Base-by-base conservation (phyloP, 495 filamentous ascomycete species). In the Achaetomiella virescens region DNA sequence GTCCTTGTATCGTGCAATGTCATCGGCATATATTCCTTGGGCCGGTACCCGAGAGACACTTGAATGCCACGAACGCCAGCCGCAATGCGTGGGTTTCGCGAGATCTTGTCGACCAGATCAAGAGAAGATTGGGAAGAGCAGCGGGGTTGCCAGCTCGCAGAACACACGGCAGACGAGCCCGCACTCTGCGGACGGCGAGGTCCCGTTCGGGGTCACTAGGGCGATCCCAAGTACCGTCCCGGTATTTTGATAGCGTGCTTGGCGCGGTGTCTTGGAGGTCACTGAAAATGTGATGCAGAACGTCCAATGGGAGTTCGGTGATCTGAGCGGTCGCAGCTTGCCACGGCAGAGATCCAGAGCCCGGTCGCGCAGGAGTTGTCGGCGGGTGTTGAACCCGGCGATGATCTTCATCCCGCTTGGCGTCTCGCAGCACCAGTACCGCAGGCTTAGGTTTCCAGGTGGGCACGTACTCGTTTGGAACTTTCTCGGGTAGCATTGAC, bases 121-220 rank as follows among this genome's bases (percentile, higher is more conserved):
- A 52, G 50, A 9, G 50, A 52, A 1, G 18, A 5, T 38, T 35
- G 50, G 17, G 6, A 52, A 52, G 11, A 52, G 24, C 25, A 43
- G 27, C 12, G 37, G 50, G 1, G 6, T 33, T 24, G 38, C 38
- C 11, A 52, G 27, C 27, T 52, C 17, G 15, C 12, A 52, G 17
- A 52, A 52, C 2, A 52, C n/a, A 17, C 50, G 50, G 38, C 50
- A 44, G 5, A 35, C 50, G 8, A 52, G n/a, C 25, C 12, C 38
- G 38, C 7, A 21, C 15, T 2, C 4, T n/a, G 22, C 15, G 1
- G 38, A 44, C 6, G 2, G 4, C 21, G 1, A 10, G 17, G 14
- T 25, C 24, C n/a, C 38, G 37, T 0, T 8, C 11, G 7, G 21
- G 37, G 24, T 2, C 17, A 12, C 12, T 14, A 2, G 27, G 6